Conservation (phyloP, 1,139 yeast species). For the Pichia sp. region DNA sequence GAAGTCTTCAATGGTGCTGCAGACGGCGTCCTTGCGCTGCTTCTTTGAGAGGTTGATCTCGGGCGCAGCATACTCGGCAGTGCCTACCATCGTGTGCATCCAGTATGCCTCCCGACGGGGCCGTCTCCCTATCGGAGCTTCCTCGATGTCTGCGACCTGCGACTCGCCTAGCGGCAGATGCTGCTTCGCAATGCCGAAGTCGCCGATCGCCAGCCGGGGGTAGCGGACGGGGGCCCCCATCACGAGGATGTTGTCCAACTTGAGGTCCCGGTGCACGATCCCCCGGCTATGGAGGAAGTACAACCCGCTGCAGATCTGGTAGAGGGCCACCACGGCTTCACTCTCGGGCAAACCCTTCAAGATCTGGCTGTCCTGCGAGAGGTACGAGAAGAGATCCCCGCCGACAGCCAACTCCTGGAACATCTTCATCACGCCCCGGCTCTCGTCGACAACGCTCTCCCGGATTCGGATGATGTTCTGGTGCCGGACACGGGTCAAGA, state of each 20-base stretch:
- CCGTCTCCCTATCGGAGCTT: background rate
- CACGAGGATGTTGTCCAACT: conserved; percentile 62
- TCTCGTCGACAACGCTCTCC: conserved; percentile 36
- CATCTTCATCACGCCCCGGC: conserved; percentile 39
- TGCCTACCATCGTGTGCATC: conserved; percentile 59
- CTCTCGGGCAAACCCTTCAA: conserved; percentile 46
- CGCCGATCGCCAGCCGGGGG: conserved; percentile 53
- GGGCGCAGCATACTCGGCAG: conserved; percentile 68
- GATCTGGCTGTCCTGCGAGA: conserved; percentile 42
- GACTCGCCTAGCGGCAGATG: conserved; percentile 14
- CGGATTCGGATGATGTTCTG: conserved; percentile 81
- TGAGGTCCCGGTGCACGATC: conserved; percentile 54
- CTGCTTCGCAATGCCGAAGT: conserved; percentile 61
- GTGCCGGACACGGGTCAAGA: conserved; percentile 60
- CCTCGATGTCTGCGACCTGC: background rate
- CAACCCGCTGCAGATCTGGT: conserved; percentile 53
- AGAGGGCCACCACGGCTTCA: conserved; percentile 51
- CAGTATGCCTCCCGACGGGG: conserved; percentile 26
- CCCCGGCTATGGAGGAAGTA: conserved; percentile 47
- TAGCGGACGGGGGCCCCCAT: conserved; percentile 49
- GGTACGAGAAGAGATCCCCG: conserved; percentile 63
- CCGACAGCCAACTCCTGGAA: conserved; percentile 52
- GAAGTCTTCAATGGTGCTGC: background rate
- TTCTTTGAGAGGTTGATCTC: conserved; percentile 44
- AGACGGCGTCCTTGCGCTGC: no score